phyloP scores from a whole-genome alignment of 371 early-diverging fungal species.

The Mortierella sp. region DNA sequence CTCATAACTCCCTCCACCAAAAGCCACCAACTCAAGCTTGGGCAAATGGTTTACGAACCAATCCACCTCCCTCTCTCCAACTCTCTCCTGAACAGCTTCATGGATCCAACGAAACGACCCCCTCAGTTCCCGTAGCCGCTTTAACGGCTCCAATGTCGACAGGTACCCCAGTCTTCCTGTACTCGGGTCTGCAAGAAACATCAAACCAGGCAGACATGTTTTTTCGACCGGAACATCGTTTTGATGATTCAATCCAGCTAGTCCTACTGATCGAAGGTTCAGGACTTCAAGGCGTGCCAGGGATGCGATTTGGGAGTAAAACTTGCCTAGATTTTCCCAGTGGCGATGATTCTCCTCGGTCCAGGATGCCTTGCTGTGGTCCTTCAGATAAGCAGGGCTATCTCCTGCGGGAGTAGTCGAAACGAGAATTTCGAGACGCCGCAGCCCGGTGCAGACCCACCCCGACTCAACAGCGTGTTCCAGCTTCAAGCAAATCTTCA shows the following conservation, averaged over 20 bases:
- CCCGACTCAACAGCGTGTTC: neutral
- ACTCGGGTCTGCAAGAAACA: neutral
- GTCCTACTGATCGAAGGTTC: too few relatives aligned
- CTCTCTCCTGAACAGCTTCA: neutral
- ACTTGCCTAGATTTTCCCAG: neutral
- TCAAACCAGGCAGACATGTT: neutral
- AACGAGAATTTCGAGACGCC: neutral
- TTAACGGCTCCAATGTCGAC: neutral
- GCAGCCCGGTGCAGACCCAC: neutral
- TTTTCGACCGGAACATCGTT: too few relatives aligned
- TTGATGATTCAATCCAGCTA: too few relatives aligned
- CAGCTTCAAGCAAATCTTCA: neutral
- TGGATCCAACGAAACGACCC: neutral
- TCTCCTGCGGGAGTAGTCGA: neutral
- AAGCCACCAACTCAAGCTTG: neutral
- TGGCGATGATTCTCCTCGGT: neutral
- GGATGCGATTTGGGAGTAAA: neutral
- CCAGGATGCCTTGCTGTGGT: neutral
- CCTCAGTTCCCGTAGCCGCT: neutral
- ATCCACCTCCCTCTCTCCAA: neutral
- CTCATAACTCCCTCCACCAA: neutral
- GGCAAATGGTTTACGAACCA: neutral
- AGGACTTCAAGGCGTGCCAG: neutral
- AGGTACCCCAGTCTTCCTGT: neutral
- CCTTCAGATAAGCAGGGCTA: neutral